phyloP scores from a whole-genome alignment of 148 eudicot genomes.

The Diospyros kaki region DNA sequence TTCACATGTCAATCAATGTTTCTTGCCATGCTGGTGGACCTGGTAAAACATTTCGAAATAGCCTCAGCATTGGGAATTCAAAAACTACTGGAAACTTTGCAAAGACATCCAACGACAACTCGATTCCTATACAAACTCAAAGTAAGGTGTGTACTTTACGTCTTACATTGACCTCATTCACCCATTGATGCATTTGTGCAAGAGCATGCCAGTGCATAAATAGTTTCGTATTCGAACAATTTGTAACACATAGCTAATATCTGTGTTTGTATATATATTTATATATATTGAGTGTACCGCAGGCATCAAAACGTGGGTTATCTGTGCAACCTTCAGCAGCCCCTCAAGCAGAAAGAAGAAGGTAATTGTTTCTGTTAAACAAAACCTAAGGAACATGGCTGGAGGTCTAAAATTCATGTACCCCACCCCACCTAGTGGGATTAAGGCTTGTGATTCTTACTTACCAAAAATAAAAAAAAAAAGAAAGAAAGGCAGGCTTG shows the following conservation, averaged over 20 bases:
- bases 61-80: conserved; percentile 30
- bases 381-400: too few relatives aligned
- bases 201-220: not conserved
- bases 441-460: too few relatives aligned
- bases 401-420: too few relatives aligned
- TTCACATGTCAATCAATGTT: conserved; percentile 44
- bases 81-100: conserved; percentile 36
- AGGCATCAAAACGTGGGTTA: conserved; percentile 45
- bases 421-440: too few relatives aligned
- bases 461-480: too few relatives aligned
- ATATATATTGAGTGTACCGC: conserved; percentile 15
- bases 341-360: conserved; percentile 38
- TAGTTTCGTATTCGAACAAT: not conserved
- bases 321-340: conserved; percentile 27
- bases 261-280: not conserved
- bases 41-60: conserved; percentile 30
- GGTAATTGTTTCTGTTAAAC: conserved; percentile 20
- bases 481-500: too few relatives aligned
- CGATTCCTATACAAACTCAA: conserved; percentile 32
- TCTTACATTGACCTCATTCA: not conserved
- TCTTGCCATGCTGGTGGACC: conserved; percentile 21
- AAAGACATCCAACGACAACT: conserved; percentile 37
- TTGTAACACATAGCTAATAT: not conserved
- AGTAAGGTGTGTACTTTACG: conserved; percentile 39
- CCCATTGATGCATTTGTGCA: not conserved